These are phyloP conservation scores for Ceratobasidium papillatum DNA, from an alignment of 1,284 basidiomycete genomes.

Conservation along the genomic window DNA sequence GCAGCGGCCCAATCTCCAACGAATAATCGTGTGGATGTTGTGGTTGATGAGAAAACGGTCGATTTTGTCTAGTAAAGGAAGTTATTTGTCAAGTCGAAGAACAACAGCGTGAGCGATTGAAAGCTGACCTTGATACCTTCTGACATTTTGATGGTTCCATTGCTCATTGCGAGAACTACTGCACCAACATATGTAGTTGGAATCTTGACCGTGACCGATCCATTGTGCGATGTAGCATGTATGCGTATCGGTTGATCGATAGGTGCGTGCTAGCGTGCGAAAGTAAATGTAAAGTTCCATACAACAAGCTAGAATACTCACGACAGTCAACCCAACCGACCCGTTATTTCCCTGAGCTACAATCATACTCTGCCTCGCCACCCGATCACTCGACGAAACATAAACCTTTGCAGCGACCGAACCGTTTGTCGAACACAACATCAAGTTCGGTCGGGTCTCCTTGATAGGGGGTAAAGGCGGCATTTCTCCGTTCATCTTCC, in stretches of 20 bases:
- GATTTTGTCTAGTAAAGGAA: neutral
- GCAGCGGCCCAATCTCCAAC: slow-evolving; percentile 16
- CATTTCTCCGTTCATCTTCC: neutral
- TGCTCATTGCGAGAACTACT: neutral
- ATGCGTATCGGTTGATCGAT: slow-evolving; percentile 18
- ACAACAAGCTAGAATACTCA: neutral
- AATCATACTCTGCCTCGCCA: slow-evolving; percentile 2
- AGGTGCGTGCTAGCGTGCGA: neutral
- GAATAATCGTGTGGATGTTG: slow-evolving; percentile 11
- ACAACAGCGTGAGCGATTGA: no score
- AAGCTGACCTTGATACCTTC: slow-evolving; percentile 16
- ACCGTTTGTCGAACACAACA: slow-evolving; percentile 5
- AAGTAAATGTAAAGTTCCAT: no score
- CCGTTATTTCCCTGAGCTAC: slow-evolving; percentile 5
- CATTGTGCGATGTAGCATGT: neutral
- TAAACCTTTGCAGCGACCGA: slow-evolving; percentile 8
- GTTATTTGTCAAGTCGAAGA: neutral
- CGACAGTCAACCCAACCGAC: neutral
- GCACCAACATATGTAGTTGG: slow-evolving; percentile 20
- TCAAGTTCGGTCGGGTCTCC: slow-evolving; percentile 21
- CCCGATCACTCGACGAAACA: slow-evolving; percentile 24
- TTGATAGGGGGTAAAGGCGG: neutral
- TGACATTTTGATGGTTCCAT: slow-evolving; percentile 12
- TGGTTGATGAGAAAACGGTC: slow-evolving; percentile 4
- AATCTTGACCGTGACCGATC: slow-evolving; percentile 6